Percentiles rank a stretch among this genome's conserved stretches.
Evolutionary conservation across 345 rosid species (phyloP).

Genomic region (Eucalyptus regnans): DNA sequence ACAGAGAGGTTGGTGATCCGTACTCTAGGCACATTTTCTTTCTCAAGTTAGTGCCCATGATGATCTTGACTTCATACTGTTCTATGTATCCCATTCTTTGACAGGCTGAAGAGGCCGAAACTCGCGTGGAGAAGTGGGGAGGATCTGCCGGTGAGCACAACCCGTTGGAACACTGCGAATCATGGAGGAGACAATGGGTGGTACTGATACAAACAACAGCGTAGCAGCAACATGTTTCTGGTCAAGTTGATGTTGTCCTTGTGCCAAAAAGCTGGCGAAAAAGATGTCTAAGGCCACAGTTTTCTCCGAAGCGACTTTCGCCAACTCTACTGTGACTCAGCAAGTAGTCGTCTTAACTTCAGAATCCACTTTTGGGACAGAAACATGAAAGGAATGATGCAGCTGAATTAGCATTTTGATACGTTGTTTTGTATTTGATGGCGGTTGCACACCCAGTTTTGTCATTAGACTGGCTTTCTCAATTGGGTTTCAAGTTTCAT

Average conservation of each 20-base stretch:
- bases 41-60: neutral
- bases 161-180: neutral
- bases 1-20: constrained; percentile 32
- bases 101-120: constrained; percentile 64
- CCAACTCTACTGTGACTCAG: neutral
- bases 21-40: neutral
- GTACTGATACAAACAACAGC: neutral
- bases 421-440: neutral
- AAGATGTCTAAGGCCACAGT: neutral
- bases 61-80: neutral
- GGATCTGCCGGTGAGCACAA: constrained; percentile 22
- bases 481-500: fast-evolving
- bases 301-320: neutral
- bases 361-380: neutral
- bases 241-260: too few relatives aligned
- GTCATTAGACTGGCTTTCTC: fast-evolving
- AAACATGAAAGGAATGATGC: neutral
- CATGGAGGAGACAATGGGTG: neutral
- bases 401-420: neutral
- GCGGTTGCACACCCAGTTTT: fast-evolving
- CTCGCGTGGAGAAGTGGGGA: constrained; percentile 68
- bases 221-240: neutral
- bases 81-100: neutral
- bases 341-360: neutral
- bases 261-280: too few relatives aligned